Evolutionary conservation across 495 filamentous ascomycete species (phyloP), one percentile per base, ranked within the genome.

Genomic region (Talaromyces wortmannii): DNA sequence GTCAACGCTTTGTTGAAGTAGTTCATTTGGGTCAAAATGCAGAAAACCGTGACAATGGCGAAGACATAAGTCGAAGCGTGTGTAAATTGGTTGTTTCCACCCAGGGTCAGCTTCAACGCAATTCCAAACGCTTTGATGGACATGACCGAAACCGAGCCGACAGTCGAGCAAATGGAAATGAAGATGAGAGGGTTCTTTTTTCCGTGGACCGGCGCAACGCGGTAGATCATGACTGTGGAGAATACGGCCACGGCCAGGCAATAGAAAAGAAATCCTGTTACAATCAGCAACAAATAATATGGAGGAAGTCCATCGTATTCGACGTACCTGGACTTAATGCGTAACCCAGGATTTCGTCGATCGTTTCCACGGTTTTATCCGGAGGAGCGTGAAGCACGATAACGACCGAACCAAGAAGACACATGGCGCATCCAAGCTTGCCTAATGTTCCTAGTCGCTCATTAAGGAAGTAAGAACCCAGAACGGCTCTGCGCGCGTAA

Each of bases 1-100:
- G 89, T 95, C 59, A 98, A 77, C 31, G 94, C 94, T 71, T 98
- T 98, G 78, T 98, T 98, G 70, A 98, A 95, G 70, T 97, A 98
- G 72, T 97, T 97, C 95, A 98, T 96, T 74, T 98, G 94, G 16
- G 91, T 96, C 50, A 97, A 69, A 67, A 97, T 97, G 74, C 94
- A 97, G 57, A 96, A 90, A 3, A 75, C 80, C 0, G 90, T 91
- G 42, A 97, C 85, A 61, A 98, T 97, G 63, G 88, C 84, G 65
- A 98, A 98, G 47, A 97, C 92, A 64, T 97, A 98, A 48, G 94
- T 98, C 47, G 90, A 95, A 0, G 94, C 86, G 61, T 95, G 88
- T 4, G 80, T 83, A 64, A 98, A 95, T 68, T 98, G 94, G 73
- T 98, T 98, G 63, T 94, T 84, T 31, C 92, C 92, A 15, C 74